Evolutionary conservation across 129 eudicot species (phyloP), one percentile per base, ranked within the genome.

Genomic region (Mikania micrantha): DNA sequence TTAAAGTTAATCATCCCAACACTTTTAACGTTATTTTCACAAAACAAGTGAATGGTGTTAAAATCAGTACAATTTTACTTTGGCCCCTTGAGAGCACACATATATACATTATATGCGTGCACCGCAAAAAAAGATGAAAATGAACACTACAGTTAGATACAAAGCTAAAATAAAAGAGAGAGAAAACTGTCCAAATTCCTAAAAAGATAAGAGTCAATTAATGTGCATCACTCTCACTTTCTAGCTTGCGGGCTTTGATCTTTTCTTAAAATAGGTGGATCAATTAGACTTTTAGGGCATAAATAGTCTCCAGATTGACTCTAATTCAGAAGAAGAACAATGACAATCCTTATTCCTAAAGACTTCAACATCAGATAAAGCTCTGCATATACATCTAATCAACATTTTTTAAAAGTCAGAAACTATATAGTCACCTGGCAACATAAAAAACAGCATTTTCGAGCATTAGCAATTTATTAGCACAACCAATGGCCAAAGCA

Each of bases 401-500:
- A 29, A 58, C 12, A 13, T 72, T 72, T 47, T 24, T 47, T 20
- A 15, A 47, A 32, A 32, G 4, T 29, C 2, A 2, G 4, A 29
- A 29, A 29, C 2, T 2, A 11, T 29, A 47, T 60, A 77, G 47
- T 73, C 67, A 92, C 98, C 96, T 90, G 84, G 96, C 95, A 64
- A 90, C 95, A 75, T 86, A 90, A 83, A 85, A 88, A 76, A 88
- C 93, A 28, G 93, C 80, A 79, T 88, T 85, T 72, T 88, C 96
- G 71, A 88, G 96, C 87, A 85, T 83, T 54, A 88, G 56, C 80
- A 88, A 27, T 65, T 85, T 88, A 67, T 88, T 88, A 32, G 85
- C 91, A 88, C 93, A 85, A 40, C 85, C 90, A 60, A 88, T 85
- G 67, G 96, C 93, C 68, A 88, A 80, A 74, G 93, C 96, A 73